Conservation (phyloP, 345 rosid species). For the Turritis glabra region DNA sequence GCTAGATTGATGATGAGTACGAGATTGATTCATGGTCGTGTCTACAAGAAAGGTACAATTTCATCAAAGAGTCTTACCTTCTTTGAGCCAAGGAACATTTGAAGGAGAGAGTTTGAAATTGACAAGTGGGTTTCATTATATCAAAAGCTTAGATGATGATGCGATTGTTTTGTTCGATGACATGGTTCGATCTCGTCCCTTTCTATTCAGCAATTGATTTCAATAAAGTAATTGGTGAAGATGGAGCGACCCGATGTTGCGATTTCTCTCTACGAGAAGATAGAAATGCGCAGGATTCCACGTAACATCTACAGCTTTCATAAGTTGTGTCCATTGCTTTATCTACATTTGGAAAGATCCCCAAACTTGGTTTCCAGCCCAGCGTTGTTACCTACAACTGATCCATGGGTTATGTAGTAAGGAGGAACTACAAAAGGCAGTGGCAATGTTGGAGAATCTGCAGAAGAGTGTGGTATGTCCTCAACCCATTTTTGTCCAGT, state of each 20-base stretch:
- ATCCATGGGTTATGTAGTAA: slow-evolving; percentile 1
- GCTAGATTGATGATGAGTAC: background rate
- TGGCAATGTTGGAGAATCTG: no score
- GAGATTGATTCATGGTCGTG: background rate
- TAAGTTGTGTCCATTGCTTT: background rate
- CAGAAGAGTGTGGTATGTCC: no score
- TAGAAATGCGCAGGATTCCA: background rate
- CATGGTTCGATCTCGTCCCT: background rate
- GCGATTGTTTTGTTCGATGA: background rate
- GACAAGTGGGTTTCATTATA: background rate
- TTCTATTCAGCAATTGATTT: background rate
- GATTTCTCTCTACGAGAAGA: background rate
- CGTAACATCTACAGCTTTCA: background rate
- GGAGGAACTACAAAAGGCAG: no score
- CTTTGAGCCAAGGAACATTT: background rate
- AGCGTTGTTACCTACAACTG: background rate
- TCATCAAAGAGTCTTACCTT: no score
- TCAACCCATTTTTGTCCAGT: background rate
- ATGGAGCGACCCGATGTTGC: background rate
- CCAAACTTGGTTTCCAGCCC: background rate
- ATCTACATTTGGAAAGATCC: background rate
- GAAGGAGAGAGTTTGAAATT: background rate
- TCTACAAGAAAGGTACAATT: background rate
- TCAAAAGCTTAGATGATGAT: slow-evolving; percentile 12
- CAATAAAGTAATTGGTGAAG: background rate